Conservation (phyloP, 1,284 basidiomycete species). For the Leccinum fuscescens region DNA sequence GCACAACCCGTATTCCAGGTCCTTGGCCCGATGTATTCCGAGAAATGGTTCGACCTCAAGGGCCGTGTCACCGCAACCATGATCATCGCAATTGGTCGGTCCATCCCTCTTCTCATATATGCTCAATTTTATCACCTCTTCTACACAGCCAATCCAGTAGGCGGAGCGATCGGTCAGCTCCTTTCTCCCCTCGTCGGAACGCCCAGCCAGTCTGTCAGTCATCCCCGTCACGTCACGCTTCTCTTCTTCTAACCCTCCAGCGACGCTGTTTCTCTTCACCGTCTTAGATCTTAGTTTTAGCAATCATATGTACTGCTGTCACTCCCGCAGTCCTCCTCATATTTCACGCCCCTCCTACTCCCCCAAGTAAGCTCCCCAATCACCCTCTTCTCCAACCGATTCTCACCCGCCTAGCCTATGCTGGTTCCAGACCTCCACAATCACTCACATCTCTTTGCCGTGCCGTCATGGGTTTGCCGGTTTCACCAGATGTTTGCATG, state of each 20-base stretch:
- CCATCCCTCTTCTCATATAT: not conserved
- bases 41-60: slow-evolving; percentile 74
- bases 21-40: slow-evolving; percentile 72
- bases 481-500: slow-evolving; percentile 52
- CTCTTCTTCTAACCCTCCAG: not conserved
- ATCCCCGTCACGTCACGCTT: not conserved
- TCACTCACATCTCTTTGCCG: slow-evolving; percentile 53
- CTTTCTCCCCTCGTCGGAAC: slow-evolving; percentile 62
- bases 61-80: slow-evolving; percentile 78
- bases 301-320: slow-evolving; percentile 63
- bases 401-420: slow-evolving; percentile 46
- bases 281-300: slow-evolving; percentile 65
- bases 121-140: not conserved
- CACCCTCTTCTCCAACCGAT: not conserved
- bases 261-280: not conserved
- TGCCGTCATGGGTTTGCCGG: slow-evolving; percentile 51
- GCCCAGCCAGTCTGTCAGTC: slow-evolving; percentile 55
- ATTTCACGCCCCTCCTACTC: slow-evolving; percentile 58
- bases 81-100: slow-evolving; percentile 65
- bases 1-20: slow-evolving; percentile 72
- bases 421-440: slow-evolving; percentile 57
- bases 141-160: slow-evolving; percentile 63
- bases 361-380: slow-evolving; percentile 57
- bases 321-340: slow-evolving; percentile 59
- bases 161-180: slow-evolving; percentile 65